A percentile compares a stretch with the other conserved stretches of the same genome.
These are phyloP conservation scores for Houttuynia cordata DNA, from an alignment of 164 flowering plant species.

Conservation along the genomic window DNA sequence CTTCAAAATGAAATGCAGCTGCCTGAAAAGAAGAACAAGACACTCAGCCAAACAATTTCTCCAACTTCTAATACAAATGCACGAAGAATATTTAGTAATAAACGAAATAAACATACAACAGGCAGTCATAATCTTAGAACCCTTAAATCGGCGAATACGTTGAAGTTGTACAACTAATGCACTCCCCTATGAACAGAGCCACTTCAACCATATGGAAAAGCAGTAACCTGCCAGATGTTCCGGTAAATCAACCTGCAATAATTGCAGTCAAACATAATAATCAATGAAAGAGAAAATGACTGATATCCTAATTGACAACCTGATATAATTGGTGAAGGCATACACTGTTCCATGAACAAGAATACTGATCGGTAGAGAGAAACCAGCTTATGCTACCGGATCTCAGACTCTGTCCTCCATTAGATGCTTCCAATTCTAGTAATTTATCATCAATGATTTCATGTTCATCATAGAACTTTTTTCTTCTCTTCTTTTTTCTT, in stretches of 20 bases:
- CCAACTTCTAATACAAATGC: not conserved
- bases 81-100: too few relatives aligned
- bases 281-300: not conserved
- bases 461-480: constrained; percentile 22
- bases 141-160: not conserved
- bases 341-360: constrained; percentile 69
- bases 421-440: constrained; percentile 23
- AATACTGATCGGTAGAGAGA: constrained; percentile 68
- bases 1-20: not conserved
- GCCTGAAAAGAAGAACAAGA: not conserved
- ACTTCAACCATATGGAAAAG: constrained; percentile 68
- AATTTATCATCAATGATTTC: constrained; percentile 26
- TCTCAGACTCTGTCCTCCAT: constrained; percentile 18
- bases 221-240: constrained; percentile 66
- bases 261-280: constrained; percentile 9
- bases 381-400: constrained; percentile 53
- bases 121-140: not conserved
- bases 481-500: constrained; percentile 40
- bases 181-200: constrained; percentile 23
- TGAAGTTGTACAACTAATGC: not conserved
- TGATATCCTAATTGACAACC: not conserved
- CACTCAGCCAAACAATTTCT: not conserved
- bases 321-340: constrained; percentile 11
- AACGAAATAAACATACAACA: not conserved
- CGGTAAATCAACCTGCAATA: constrained; percentile 71